Conservation (phyloP, 2,329 filamentous ascomycete species). For the Setomelanomma holmii region DNA sequence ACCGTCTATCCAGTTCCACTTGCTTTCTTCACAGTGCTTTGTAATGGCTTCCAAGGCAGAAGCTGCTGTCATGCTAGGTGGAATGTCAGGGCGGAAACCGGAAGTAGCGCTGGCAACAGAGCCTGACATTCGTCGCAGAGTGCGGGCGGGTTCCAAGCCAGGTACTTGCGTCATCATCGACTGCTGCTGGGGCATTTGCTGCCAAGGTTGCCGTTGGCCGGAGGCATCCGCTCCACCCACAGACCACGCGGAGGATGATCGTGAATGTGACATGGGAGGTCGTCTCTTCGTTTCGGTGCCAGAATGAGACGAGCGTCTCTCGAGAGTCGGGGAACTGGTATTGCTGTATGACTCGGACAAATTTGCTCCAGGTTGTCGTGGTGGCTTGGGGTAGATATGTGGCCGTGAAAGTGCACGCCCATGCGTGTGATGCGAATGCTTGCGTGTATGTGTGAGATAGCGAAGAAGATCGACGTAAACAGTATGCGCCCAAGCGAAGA, state of each 20-base stretch:
- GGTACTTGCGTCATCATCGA: conserved; percentile 26
- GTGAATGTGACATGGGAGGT: conserved; percentile 32
- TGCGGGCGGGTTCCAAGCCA: conserved; percentile 36
- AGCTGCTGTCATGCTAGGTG: conserved; percentile 45
- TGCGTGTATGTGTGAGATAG: conserved; percentile 56
- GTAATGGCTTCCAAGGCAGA: conserved; percentile 48
- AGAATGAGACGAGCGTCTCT: conserved; percentile 39
- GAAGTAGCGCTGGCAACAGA: conserved; percentile 39
- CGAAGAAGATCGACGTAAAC: conserved; percentile 58
- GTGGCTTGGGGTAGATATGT: conserved; percentile 68
- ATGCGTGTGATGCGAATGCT: conserved; percentile 50
- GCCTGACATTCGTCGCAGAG: conserved; percentile 44
- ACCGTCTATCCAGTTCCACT: conserved; percentile 79
- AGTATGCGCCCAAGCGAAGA: conserved; percentile 55
- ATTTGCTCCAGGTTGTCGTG: conserved; percentile 62
- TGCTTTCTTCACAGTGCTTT: conserved; percentile 49
- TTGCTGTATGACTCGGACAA: conserved; percentile 49
- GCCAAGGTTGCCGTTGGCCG: conserved; percentile 35
- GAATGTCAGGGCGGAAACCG: conserved; percentile 33
- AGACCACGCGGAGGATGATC: conserved; percentile 41
- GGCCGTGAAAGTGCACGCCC: conserved; percentile 58
- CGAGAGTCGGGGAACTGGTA: conserved; percentile 38
- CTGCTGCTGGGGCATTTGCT: conserved; percentile 29
- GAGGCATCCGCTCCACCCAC: conserved; percentile 19
- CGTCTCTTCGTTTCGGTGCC: conserved; percentile 28